Base-by-base conservation (phyloP, 1,284 basidiomycete genomes). In the Termitomyces sp. region DNA sequence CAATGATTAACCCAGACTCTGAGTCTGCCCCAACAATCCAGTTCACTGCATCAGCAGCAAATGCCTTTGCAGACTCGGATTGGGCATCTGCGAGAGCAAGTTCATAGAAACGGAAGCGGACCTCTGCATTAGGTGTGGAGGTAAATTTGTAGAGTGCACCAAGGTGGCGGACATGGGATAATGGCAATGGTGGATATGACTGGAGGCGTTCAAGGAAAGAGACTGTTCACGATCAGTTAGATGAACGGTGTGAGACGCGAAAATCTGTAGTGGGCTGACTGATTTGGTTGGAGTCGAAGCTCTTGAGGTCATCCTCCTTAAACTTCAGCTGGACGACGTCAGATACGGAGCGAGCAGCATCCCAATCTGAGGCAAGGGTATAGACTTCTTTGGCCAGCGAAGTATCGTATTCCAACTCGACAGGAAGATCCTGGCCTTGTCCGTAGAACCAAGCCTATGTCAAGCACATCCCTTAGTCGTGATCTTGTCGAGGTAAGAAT, bases 391-490 rank as follows among this genome's bases (percentile, higher is more conserved):
- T 76, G 0, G 93, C 92, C 17, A 98, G 78, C 0, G 87, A 82
- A 31, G 81, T 80, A 65, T 98, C 94, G 64, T 96, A 98, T 62
- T 88, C 77, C 72, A 94, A 80, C 65, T 89, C 74, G 1, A 88
- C 90, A 0, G 92, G 93, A 15, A 97, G 80, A 58, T 85, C 76
- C 7, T 78, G 60, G 0, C 94, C 93, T 67, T 90, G 86, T 40
- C 94, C 94, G 64, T 90, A 82, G 43, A 97, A 74, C 94, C 94
- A 98, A 41, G 81, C 86, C 81, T 92, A 63, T n/a, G 13, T 15
- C 47, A 50, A 54, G 28, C 55, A 41, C 40, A 28, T 36, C 33
- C 15, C 28, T 36, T 34, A 24, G 28, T 42, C 13, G 17, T 38
- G n/a, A 26, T 17, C 5, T 17, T 30, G 5, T 34, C 3, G 31